Evolutionary conservation across 768 basidiomycete species (phyloP).

Genomic region (Hydnum rufescens): DNA sequence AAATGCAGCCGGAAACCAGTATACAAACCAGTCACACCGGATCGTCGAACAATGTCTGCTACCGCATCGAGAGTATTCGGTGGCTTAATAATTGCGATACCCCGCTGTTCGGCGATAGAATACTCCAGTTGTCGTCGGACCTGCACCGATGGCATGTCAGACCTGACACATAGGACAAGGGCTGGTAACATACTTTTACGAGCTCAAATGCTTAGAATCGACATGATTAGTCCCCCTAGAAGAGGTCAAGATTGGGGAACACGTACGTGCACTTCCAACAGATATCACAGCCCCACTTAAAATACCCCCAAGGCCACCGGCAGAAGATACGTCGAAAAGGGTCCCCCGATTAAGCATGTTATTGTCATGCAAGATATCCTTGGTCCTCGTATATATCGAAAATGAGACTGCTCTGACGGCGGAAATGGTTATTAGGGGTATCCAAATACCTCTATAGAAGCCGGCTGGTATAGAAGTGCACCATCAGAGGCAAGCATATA

Average conservation of each 20-base stretch:
- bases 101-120: slow-evolving; percentile 67
- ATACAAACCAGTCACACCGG: slow-evolving; percentile 15
- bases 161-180: background rate
- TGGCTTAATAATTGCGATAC: slow-evolving; percentile 46
- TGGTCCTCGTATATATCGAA: slow-evolving; percentile 73
- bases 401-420: slow-evolving; percentile 89
- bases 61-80: slow-evolving; percentile 67
- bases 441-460: slow-evolving; percentile 80
- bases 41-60: slow-evolving; percentile 43
- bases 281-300: slow-evolving; percentile 80
- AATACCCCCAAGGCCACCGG: slow-evolving; percentile 70
- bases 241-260: background rate
- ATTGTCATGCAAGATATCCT: slow-evolving; percentile 45
- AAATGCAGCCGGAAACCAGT: slow-evolving; percentile 64
- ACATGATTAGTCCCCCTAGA: background rate
- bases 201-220: slow-evolving; percentile 63
- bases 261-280: slow-evolving; percentile 75
- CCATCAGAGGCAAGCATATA: background rate
- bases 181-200: slow-evolving; percentile 47
- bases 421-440: slow-evolving; percentile 87
- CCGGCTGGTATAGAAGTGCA: slow-evolving; percentile 25
- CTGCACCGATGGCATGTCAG: slow-evolving; percentile 21
- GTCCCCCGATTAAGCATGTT: slow-evolving; percentile 37
- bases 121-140: slow-evolving; percentile 84
- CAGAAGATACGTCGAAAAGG: slow-evolving; percentile 48